Conservation (phyloP, 164 flowering plant species). For the Vitis labrusca region DNA sequence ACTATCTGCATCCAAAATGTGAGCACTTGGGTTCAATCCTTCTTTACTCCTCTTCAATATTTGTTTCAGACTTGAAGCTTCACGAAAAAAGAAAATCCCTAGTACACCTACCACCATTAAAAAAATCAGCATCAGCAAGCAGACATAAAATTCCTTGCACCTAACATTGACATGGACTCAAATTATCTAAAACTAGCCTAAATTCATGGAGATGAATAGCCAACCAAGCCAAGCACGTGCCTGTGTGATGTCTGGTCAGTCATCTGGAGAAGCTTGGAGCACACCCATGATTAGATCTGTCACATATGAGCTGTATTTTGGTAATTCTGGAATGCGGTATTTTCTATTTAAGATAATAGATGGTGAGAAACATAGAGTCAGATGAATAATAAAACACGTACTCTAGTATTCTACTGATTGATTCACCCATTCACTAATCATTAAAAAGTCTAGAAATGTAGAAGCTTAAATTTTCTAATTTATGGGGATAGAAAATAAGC, state of each 20-base stretch:
- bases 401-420: too few species aligned
- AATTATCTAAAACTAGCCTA: constrained; percentile 90
- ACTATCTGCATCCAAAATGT: neutral
- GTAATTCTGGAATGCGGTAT: constrained; percentile 91
- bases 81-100: constrained; percentile 27
- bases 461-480: too few species aligned
- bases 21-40: too few species aligned
- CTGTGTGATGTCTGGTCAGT: constrained; percentile 99
- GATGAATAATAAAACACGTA: too few species aligned
- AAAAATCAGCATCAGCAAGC: neutral
- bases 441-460: too few species aligned
- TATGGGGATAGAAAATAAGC: too few species aligned
- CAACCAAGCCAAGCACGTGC: constrained; percentile 98
- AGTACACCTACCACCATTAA: constrained; percentile 68
- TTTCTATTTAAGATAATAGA: constrained; percentile 72
- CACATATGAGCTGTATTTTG: constrained; percentile 66
- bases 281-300: constrained; percentile 79
- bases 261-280: constrained; percentile 90
- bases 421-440: too few species aligned
- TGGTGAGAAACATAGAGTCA: too few species aligned
- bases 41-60: too few species aligned
- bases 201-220: constrained; percentile 89
- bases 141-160: constrained; percentile 26
- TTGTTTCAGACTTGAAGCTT: too few species aligned
- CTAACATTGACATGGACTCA: constrained; percentile 37